A percentile compares a stretch with the other conserved stretches of the same genome.
Conservation (phyloP, 352 stramenopile genomes). For the Peronospora tabacina region DNA sequence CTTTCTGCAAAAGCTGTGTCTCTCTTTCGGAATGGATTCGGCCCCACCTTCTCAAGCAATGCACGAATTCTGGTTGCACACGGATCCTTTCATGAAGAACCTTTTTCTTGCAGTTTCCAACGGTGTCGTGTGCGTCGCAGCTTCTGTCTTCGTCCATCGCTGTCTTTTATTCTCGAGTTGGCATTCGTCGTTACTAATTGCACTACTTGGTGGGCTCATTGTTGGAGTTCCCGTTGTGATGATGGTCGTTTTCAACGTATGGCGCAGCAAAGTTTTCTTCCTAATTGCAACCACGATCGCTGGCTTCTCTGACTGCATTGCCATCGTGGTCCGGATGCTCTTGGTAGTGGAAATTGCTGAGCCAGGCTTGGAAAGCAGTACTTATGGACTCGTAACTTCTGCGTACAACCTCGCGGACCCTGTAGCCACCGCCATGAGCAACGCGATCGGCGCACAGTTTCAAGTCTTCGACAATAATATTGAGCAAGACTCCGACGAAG, state of each 20-base stretch:
- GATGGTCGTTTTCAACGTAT: slow-evolving; percentile 51
- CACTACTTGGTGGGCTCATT: slow-evolving; percentile 35
- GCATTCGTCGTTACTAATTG: slow-evolving; percentile 42
- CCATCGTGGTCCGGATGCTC: slow-evolving; percentile 70
- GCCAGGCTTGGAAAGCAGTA: slow-evolving; percentile 64
- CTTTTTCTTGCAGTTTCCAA: slow-evolving; percentile 51
- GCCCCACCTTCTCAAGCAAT: slow-evolving; percentile 42
- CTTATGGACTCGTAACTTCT: slow-evolving; percentile 69
- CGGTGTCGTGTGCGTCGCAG: slow-evolving; percentile 36
- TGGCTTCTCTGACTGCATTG: slow-evolving; percentile 54
- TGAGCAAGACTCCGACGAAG: slow-evolving; percentile 34
- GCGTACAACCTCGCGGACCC: slow-evolving; percentile 68
- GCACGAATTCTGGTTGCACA: slow-evolving; percentile 51
- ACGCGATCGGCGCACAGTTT: slow-evolving; percentile 48
- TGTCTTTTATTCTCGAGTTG: slow-evolving; percentile 55
- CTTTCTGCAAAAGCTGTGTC: slow-evolving; percentile 49
- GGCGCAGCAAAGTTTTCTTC: slow-evolving; percentile 60
- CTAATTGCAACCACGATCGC: slow-evolving; percentile 41
- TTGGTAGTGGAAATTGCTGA: slow-evolving; percentile 75
- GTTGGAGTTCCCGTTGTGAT: slow-evolving; percentile 35
- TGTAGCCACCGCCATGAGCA: slow-evolving; percentile 46
- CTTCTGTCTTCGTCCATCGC: slow-evolving; percentile 47
- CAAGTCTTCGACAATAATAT: slow-evolving; percentile 58
- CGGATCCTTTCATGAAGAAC: slow-evolving; percentile 54
- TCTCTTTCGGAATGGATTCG: slow-evolving; percentile 53